Evolutionary conservation across 129 eudicot genomes (phyloP).

Genomic region (Cynara cardunculus): DNA sequence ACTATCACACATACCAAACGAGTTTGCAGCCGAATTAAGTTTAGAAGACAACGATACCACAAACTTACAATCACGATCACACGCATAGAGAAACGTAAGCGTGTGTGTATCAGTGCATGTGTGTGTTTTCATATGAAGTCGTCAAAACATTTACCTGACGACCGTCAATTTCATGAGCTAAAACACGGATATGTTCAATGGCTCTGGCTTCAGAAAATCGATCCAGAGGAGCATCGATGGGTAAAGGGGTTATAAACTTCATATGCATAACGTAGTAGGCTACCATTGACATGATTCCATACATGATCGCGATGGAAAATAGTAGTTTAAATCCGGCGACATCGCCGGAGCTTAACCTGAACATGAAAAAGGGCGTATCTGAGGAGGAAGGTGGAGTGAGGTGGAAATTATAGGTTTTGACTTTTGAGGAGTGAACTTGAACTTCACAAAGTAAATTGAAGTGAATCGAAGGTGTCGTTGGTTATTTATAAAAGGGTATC

Average conservation of each 20-base stretch:
- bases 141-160: conserved; percentile 65
- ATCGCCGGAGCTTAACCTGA: conserved; percentile 52
- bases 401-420: conserved; percentile 14
- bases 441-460: conserved; percentile 3
- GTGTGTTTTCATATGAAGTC: background rate
- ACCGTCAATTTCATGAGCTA: conserved; percentile 68
- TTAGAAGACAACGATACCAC: background rate
- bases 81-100: background rate
- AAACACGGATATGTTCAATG: conserved; percentile 65
- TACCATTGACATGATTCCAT: conserved; percentile 54
- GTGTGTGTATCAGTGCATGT: background rate
- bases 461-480: background rate
- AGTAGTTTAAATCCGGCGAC: conserved; percentile 62
- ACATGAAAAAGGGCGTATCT: conserved; percentile 1
- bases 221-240: conserved; percentile 72
- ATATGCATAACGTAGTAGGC: conserved; percentile 63
- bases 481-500: too few relatives aligned
- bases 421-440: background rate
- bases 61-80: background rate
- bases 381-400: background rate
- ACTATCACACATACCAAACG: background rate
- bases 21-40: background rate
- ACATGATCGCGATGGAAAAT: conserved; percentile 39
- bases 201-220: conserved; percentile 94
- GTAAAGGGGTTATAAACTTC: conserved; percentile 79